Base-by-base conservation (phyloP, 768 basidiomycete genomes). In the Termitomyces sp. region DNA sequence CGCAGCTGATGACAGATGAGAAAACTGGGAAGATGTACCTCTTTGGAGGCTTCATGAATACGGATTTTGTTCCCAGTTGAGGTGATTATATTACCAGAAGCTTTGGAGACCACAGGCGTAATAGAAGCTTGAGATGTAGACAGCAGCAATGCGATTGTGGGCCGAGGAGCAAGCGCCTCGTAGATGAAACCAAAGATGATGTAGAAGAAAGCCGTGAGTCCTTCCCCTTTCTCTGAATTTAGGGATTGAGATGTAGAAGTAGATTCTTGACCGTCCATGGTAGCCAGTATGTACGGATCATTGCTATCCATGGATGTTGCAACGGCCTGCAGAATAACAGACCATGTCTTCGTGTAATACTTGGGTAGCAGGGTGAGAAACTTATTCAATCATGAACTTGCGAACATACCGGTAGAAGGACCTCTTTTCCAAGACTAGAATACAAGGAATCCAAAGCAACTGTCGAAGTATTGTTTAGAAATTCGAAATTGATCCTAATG, bases 151-250 rank as follows among this genome's bases (percentile, higher is more conserved):
- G n/a, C n/a, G n/a, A n/a, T n/a, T n/a, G n/a, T n/a, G n/a, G n/a
- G n/a, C n/a, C n/a, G n/a, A n/a, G n/a, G n/a, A n/a, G n/a, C 82
- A 7, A 98, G 73, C 0, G 91, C 86, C 66, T 98, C 96, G 61
- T 89, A 99, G 0, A 96, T 86, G n/a, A 98, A 80, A 11, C 96
- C 95, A 65, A 96, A 98, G 5, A 97, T 66, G 12, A 91, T 80
- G 71, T 87, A 94, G 73, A 98, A 99, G 70, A 91, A 85, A 11
- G 84, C 78, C 0, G 87, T 79, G 2, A 92, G 90, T 54, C 91
- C 89, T 13, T 77, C 72, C 4, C 78, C 69, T 15, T 69, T 65
- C 5, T 64, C 68, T n/a, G 1, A 65, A 59, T 3, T 66, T 56
- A 0, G 69, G 22, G 54, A 52, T 35, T 64, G 56, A 1, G 68